Percentiles rank a stretch among this genome's conserved stretches.
These are phyloP conservation scores for Chrysophaeum taylorii DNA, from an alignment of 352 stramenopile species.

Conservation along the genomic window DNA sequence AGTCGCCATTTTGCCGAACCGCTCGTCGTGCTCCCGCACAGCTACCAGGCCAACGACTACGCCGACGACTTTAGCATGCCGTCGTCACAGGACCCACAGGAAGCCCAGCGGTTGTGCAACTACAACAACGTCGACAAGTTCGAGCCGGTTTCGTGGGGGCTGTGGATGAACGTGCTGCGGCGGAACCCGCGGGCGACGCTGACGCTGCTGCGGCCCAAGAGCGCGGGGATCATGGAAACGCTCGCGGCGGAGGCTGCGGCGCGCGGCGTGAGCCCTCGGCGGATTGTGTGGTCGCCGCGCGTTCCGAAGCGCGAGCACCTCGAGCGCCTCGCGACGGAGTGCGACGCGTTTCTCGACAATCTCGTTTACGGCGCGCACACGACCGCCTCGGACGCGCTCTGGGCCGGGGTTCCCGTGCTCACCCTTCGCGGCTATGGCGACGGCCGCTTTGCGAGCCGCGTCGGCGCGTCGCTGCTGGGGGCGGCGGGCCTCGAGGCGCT, in stretches of 20 bases:
- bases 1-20: slow-evolving; percentile 55
- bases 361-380: slow-evolving; percentile 90
- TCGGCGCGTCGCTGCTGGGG: slow-evolving; percentile 39
- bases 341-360: slow-evolving; percentile 86
- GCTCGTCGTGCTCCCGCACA: slow-evolving; percentile 68
- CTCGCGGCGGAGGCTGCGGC: slow-evolving; percentile 50
- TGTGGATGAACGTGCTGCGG: slow-evolving; percentile 50
- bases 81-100: background rate
- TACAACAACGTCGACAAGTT: slow-evolving; percentile 77
- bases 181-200: slow-evolving; percentile 41
- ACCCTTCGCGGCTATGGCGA: slow-evolving; percentile 47
- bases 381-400: slow-evolving; percentile 75
- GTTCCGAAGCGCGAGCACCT: slow-evolving; percentile 57
- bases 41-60: slow-evolving; percentile 76
- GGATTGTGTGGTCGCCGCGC: slow-evolving; percentile 59
- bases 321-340: slow-evolving; percentile 46
- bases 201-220: slow-evolving; percentile 45
- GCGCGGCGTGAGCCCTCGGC: slow-evolving; percentile 46
- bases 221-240: slow-evolving; percentile 35
- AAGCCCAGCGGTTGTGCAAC: slow-evolving; percentile 45
- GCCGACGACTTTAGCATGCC: background rate
- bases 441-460: slow-evolving; percentile 36
- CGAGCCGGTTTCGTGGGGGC: slow-evolving; percentile 44
- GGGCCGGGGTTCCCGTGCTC: slow-evolving; percentile 69
- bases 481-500: slow-evolving; percentile 29